phyloP scores from a whole-genome alignment of 2,329 filamentous ascomycete species.

The Cryphonectria radicalis region DNA sequence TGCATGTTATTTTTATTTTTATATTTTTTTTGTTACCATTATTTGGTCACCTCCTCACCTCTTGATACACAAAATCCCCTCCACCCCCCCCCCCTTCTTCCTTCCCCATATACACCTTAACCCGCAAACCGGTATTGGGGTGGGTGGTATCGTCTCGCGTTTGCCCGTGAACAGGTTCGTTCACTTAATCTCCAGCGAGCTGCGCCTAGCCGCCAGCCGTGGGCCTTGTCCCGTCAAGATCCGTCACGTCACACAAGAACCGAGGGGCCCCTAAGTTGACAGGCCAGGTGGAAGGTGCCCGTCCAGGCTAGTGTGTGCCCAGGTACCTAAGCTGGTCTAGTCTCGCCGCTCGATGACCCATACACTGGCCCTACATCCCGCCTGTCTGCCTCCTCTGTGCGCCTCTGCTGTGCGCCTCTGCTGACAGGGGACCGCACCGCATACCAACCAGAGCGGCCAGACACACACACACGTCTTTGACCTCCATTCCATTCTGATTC shows the following conservation, averaged over 20 bases:
- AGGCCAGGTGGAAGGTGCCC: constrained; percentile 4
- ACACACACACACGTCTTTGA: neutral
- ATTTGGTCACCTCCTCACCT: neutral
- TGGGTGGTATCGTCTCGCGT: constrained; percentile 6
- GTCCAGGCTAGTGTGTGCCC: constrained; percentile 2
- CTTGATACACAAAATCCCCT: neutral
- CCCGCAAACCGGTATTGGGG: neutral
- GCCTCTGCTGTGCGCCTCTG: neutral
- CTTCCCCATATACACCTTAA: neutral
- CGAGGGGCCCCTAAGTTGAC: neutral
- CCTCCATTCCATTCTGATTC: neutral
- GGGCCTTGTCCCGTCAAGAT: constrained; percentile 5
- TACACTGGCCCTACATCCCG: constrained; percentile 9
- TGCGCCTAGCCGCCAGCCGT: constrained; percentile 17
- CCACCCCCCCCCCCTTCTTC: too few relatives aligned
- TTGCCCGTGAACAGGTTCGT: neutral
- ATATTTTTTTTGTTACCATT: neutral
- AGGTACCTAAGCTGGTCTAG: constrained; percentile 5
- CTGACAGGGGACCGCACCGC: neutral
- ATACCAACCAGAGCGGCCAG: neutral
- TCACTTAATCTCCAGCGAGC: neutral
- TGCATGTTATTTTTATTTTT: neutral
- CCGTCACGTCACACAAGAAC: constrained; percentile 6
- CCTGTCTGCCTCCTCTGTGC: neutral
- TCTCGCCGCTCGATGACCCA: constrained; percentile 10